Base-by-base conservation (phyloP, 257 asterid species). In the Parsonsia alboflavescens region DNA sequence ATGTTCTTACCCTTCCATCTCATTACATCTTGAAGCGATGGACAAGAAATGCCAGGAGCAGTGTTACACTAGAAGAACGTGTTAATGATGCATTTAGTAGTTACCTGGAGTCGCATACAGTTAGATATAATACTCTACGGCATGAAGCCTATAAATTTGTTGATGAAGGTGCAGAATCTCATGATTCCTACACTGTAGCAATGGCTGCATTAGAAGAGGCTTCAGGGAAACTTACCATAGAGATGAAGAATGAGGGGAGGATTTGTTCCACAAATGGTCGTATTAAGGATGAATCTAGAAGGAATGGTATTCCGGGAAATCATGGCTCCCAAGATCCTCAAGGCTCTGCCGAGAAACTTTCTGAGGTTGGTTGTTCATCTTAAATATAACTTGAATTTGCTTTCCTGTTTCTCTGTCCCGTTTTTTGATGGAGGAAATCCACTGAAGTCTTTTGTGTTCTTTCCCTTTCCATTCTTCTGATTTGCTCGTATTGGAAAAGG, bases 31-130 rank as follows among this genome's bases (percentile, higher is more conserved):
- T 90, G 84, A 94, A 90, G 85, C 81, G 97, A 66, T 94, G 99
- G 99, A 90, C 97, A 24, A 89, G 90, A 84, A 92, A 88, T 75
- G 99, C 98, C 72, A 92, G 85, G 84, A 92, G 99, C 80, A 85
- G 82, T 73, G 89, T 95, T 73, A 76, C 79, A 67, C 75, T 95
- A 78, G 97, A 90, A 78, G 93, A 89, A 65, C 85, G 82, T 56
- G 86, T 82, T 69, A 69, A 80, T 70, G 89, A 89, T 74, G 81
- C 84, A 72, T 87, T 86, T 79, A 85, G 82, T 77, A 79, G 86
- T 81, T 92, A 95, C 84, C 83, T 95, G 93, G 99, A 92, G 83
- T 95, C 99, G 26, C 99, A 92, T 80, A 95, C 91, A 65, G 98
- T 95, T 77, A 82, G 99, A 71, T 92, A 85, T 73, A 95, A 89